These are phyloP conservation scores for Colletotrichum sp. DNA, from an alignment of 2,329 filamentous ascomycete genomes.

Conservation along the genomic window DNA sequence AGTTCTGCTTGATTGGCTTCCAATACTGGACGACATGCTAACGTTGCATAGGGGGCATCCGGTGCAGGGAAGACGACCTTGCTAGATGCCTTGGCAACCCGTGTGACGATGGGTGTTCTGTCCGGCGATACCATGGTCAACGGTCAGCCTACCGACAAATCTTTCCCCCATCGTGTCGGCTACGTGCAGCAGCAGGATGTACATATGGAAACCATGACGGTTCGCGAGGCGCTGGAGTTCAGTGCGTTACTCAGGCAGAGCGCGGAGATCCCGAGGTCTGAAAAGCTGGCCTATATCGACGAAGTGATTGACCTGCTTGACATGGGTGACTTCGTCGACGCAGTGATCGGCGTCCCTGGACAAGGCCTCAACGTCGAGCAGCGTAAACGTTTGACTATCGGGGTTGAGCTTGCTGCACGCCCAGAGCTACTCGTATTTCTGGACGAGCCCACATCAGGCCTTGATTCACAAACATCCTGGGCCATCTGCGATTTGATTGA, in stretches of 20 bases:
- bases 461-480: constrained; percentile 79
- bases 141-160: constrained; percentile 66
- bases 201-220: constrained; percentile 71
- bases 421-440: constrained; percentile 76
- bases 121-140: constrained; percentile 74
- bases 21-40: neutral
- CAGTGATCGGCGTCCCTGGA: constrained; percentile 71
- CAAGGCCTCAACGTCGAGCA: constrained; percentile 54
- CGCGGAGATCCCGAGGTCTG: constrained; percentile 48
- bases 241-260: constrained; percentile 72
- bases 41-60: constrained; percentile 56
- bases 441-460: constrained; percentile 78
- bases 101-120: constrained; percentile 77
- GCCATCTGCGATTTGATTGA: constrained; percentile 74
- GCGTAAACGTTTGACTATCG: constrained; percentile 70
- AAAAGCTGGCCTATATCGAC: constrained; percentile 33
- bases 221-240: constrained; percentile 71
- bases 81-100: constrained; percentile 73
- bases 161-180: constrained; percentile 73
- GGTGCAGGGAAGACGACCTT: constrained; percentile 81
- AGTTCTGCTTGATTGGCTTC: constrained; percentile 25
- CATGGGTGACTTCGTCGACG: constrained; percentile 70
- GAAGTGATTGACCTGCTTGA: constrained; percentile 34
- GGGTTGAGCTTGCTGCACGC: constrained; percentile 76
- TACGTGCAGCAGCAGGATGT: constrained; percentile 78